phyloP scores from a whole-genome alignment of 495 filamentous ascomycete genomes.

The Penicillium canescens region DNA sequence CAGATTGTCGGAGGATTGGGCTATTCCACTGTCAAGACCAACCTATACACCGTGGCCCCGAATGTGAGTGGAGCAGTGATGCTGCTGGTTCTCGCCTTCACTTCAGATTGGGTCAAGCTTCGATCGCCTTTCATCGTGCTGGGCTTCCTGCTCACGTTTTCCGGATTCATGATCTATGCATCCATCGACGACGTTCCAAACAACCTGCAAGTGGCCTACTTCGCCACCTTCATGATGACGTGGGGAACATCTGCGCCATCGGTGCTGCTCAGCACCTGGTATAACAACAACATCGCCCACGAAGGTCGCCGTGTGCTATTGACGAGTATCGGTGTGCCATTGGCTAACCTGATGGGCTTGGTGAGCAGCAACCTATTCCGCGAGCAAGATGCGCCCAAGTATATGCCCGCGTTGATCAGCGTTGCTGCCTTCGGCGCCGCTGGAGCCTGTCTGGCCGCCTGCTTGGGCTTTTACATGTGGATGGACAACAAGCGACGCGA shows the following conservation, averaged over 20 bases:
- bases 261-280: slow-evolving; percentile 59
- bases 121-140: slow-evolving; percentile 74
- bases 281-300: slow-evolving; percentile 80
- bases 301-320: slow-evolving; percentile 70
- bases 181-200: slow-evolving; percentile 59
- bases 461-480: slow-evolving; percentile 68
- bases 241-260: slow-evolving; percentile 62
- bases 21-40: slow-evolving; percentile 67
- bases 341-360: slow-evolving; percentile 81
- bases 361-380: slow-evolving; percentile 75
- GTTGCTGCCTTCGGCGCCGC: slow-evolving; percentile 71
- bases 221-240: slow-evolving; percentile 80
- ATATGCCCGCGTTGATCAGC: slow-evolving; percentile 71
- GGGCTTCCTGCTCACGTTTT: slow-evolving; percentile 71
- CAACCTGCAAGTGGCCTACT: slow-evolving; percentile 67
- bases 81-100: slow-evolving; percentile 67
- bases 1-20: slow-evolving; percentile 68
- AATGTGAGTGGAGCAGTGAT: slow-evolving; percentile 69
- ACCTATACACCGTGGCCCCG: slow-evolving; percentile 75
- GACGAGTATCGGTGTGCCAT: slow-evolving; percentile 71
- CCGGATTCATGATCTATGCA: slow-evolving; percentile 75
- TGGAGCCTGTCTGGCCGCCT: slow-evolving; percentile 57
- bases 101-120: slow-evolving; percentile 62
- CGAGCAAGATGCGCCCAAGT: slow-evolving; percentile 68
- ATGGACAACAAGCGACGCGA: slow-evolving; percentile 68